Percentiles rank a stretch among this genome's conserved stretches.
These are phyloP conservation scores for Raphanus hybrid DNA, from an alignment of 441 rosid species.

Conservation along the genomic window DNA sequence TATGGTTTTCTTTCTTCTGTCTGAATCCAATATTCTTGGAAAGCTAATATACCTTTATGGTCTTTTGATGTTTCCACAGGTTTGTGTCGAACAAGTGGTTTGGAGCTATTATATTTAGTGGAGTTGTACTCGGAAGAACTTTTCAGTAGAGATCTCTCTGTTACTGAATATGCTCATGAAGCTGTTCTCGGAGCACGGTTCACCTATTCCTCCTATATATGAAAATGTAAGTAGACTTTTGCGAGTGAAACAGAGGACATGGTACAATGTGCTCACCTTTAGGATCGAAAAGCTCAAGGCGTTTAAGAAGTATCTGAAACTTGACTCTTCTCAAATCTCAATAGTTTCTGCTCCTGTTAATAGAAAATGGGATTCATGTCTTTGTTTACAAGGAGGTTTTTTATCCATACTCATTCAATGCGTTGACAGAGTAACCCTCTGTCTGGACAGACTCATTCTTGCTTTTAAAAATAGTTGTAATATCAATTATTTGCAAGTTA, in stretches of 20 bases:
- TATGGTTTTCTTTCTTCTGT: conserved; percentile 19
- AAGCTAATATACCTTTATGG: no score
- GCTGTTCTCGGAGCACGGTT: not conserved
- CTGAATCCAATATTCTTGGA: no score
- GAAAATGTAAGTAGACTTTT: conserved; percentile 16
- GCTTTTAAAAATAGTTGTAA: not conserved
- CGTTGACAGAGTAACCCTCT: conserved; percentile 3
- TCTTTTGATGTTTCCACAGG: no score
- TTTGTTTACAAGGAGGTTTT: not conserved
- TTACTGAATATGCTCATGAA: not conserved
- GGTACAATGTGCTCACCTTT: not conserved
- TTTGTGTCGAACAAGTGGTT: no score
- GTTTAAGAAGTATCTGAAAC: no score
- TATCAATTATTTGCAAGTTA: conserved; percentile 6
- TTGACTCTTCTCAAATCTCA: not conserved
- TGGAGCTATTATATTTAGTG: no score
- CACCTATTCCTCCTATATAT: not conserved
- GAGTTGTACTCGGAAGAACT: no score
- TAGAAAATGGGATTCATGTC: not conserved
- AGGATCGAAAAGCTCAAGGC: no score
- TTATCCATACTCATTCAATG: not conserved
- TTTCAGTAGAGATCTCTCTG: no score
- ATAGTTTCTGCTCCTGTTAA: not conserved
- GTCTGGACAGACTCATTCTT: not conserved
- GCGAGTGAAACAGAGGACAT: conserved; percentile 9